A percentile compares a stretch with the other conserved stretches of the same genome.
Conservation (phyloP, 805 yeast genomes). For the Wickerhamomyces strasburgensis region DNA sequence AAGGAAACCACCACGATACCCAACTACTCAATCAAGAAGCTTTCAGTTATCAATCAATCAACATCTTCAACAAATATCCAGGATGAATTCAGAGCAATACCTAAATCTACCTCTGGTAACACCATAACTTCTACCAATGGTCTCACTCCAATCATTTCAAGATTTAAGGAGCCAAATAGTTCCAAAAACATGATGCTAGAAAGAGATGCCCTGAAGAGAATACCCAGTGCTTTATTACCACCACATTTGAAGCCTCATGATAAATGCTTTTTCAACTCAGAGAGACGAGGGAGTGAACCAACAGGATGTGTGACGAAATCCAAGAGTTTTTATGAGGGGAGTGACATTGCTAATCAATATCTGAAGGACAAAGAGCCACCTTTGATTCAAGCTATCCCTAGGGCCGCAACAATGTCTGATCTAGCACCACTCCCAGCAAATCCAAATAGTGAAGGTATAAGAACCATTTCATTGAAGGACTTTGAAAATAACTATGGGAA, state of each 20-base stretch:
- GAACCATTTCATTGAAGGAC: slow-evolving; percentile 21
- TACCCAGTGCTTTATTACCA: slow-evolving; percentile 23
- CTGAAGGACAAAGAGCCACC: slow-evolving; percentile 5
- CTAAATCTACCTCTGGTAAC: not conserved
- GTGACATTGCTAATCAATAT: slow-evolving; percentile 9
- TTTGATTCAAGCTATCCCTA: slow-evolving; percentile 21
- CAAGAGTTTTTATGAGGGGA: slow-evolving; percentile 2
- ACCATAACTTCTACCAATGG: slow-evolving; percentile 1
- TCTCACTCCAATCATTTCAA: slow-evolving; percentile 13
- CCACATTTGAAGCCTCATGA: slow-evolving; percentile 24
- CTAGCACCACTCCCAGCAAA: slow-evolving; percentile 12
- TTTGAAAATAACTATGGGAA: slow-evolving; percentile 14
- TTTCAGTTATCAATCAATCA: slow-evolving; percentile 22
- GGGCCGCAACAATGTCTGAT: slow-evolving; percentile 14
- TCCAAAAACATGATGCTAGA: slow-evolving; percentile 16
- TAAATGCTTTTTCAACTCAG: slow-evolving; percentile 2
- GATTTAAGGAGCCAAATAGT: slow-evolving; percentile 2
- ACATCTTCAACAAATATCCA: slow-evolving; percentile 13
- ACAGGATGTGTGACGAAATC: slow-evolving; percentile 1
- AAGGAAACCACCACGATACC: not conserved
- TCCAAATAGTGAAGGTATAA: slow-evolving; percentile 9
- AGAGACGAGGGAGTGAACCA: slow-evolving; percentile 1
- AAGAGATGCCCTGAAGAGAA: slow-evolving; percentile 24
- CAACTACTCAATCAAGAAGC: slow-evolving; percentile 18
- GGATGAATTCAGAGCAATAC: not conserved